These are phyloP conservation scores for Fusarium brachygibbosum DNA, from an alignment of 2,329 filamentous ascomycete genomes.

Conservation along the genomic window DNA sequence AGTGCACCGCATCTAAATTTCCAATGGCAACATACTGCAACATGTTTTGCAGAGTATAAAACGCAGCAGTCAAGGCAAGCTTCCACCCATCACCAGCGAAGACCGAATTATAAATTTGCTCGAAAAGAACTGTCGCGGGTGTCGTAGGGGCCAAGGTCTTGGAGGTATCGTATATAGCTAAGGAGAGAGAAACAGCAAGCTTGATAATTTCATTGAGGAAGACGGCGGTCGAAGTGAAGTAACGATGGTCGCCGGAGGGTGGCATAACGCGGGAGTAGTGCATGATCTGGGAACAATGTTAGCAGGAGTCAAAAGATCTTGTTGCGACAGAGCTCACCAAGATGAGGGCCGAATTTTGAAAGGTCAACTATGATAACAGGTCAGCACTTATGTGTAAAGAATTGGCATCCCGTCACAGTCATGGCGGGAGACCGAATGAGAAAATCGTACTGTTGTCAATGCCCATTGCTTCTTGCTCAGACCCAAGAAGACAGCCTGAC, in stretches of 20 bases:
- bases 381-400: conserved; percentile 23
- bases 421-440: background rate
- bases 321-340: conserved; percentile 63
- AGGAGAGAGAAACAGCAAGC: conserved; percentile 84
- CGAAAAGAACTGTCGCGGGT: conserved; percentile 83
- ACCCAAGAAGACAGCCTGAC: conserved; percentile 40
- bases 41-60: conserved; percentile 95
- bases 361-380: conserved; percentile 70
- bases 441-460: conserved; percentile 37
- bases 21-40: conserved; percentile 92
- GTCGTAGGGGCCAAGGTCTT: conserved; percentile 81
- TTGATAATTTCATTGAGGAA: conserved; percentile 95
- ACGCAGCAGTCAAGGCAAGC: conserved; percentile 85
- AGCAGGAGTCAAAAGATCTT: conserved; percentile 53
- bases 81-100: conserved; percentile 97
- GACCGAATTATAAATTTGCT: conserved; percentile 82
- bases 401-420: background rate
- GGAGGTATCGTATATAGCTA: conserved; percentile 90
- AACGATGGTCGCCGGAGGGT: conserved; percentile 83
- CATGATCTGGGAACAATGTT: conserved; percentile 73
- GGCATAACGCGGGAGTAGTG: conserved; percentile 97
- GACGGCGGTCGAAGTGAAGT: conserved; percentile 93
- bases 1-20: conserved; percentile 91
- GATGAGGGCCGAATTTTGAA: conserved; percentile 81
- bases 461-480: conserved; percentile 49